phyloP scores from a whole-genome alignment of 2,329 filamentous ascomycete genomes.

The Monosporascus sp. region DNA sequence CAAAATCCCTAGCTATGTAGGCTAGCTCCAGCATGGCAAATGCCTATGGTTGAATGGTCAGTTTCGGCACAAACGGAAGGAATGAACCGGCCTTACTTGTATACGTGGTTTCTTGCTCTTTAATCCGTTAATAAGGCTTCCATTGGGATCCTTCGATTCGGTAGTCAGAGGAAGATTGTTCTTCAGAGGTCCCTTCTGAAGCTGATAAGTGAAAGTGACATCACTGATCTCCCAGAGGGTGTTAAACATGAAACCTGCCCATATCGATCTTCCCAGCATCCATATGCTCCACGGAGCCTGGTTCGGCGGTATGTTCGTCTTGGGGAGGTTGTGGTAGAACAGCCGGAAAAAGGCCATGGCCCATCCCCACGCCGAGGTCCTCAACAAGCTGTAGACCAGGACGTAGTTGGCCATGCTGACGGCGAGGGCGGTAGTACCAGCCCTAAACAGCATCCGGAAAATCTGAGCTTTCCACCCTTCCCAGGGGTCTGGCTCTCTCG shows the following conservation, averaged over 20 bases:
- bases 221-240: conserved; percentile 75
- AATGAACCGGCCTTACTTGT: conserved; percentile 44
- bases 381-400: conserved; percentile 59
- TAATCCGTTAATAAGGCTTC: conserved; percentile 77
- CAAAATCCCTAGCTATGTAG: conserved; percentile 69
- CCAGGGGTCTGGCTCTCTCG: conserved; percentile 10
- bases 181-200: conserved; percentile 77
- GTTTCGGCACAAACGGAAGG: neutral
- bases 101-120: conserved; percentile 77
- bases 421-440: conserved; percentile 26
- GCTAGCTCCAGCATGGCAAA: conserved; percentile 92
- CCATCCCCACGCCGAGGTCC: conserved; percentile 61
- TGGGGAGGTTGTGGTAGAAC: conserved; percentile 66
- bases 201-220: conserved; percentile 71
- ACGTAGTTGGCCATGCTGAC: conserved; percentile 40
- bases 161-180: conserved; percentile 76
- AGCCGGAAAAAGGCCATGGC: conserved; percentile 65
- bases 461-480: conserved; percentile 38
- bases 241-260: conserved; percentile 61
- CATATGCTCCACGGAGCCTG: conserved; percentile 53
- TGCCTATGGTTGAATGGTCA: conserved; percentile 37
- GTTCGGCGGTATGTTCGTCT: conserved; percentile 58
- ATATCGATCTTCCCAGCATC: conserved; percentile 50
- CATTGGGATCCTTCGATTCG: conserved; percentile 86
- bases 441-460: conserved; percentile 21